A percentile compares a stretch with the other conserved stretches of the same genome.
Evolutionary conservation across 2,329 filamentous ascomycete species (phyloP).

Genomic region (Aspergillus ochraceus): DNA sequence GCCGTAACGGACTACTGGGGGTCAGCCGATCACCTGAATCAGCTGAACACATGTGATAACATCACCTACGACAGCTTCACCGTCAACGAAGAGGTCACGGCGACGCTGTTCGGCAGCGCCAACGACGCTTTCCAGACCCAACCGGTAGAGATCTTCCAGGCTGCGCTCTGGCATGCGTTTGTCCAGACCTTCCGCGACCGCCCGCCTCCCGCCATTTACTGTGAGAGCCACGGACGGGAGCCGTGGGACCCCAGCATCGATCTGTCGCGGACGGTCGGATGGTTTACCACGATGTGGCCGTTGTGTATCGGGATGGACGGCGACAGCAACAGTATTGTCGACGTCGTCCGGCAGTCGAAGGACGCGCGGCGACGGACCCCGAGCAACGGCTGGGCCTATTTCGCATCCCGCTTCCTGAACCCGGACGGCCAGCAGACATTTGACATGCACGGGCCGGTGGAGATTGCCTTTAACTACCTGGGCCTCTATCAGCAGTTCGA

Average conservation of each 20-base stretch:
- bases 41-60: too few species aligned
- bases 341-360: background rate
- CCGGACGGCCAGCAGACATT: constrained; percentile 13
- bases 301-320: background rate
- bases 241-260: constrained; percentile 7
- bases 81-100: background rate
- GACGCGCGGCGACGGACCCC: background rate
- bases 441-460: constrained; percentile 14
- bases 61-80: too few species aligned
- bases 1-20: too few species aligned
- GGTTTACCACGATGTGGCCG: constrained; percentile 15
- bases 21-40: too few species aligned
- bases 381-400: constrained; percentile 7
- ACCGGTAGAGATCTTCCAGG: constrained; percentile 6
- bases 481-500: constrained; percentile 22
- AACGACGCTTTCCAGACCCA: constrained; percentile 5
- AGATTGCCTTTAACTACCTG: constrained; percentile 26
- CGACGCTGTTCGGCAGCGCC: background rate
- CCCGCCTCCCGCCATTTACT: background rate
- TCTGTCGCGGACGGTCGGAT: constrained; percentile 13
- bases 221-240: constrained; percentile 14
- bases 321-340: background rate
- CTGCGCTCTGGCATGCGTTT: constrained; percentile 11
- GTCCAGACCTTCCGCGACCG: constrained; percentile 4
- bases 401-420: constrained; percentile 1